phyloP scores from a whole-genome alignment of 2,329 filamentous ascomycete genomes.

The Blastomyces emzantsi region DNA sequence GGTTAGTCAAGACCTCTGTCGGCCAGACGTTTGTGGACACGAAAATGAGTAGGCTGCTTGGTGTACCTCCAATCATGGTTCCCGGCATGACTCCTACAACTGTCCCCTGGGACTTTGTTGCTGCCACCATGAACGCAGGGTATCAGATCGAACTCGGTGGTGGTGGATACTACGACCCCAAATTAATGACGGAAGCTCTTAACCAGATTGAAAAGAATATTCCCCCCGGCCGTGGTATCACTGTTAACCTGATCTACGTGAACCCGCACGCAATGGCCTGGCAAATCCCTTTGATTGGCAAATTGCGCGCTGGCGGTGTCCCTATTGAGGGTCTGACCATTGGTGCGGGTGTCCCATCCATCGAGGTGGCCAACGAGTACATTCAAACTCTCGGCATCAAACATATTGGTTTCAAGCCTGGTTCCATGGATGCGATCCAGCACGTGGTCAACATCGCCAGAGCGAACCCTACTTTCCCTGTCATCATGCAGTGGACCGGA shows the following conservation, averaged over 20 bases:
- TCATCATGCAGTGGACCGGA: slow-evolving; percentile 90
- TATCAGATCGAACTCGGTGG: slow-evolving; percentile 87
- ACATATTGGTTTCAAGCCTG: slow-evolving; percentile 91
- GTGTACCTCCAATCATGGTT: slow-evolving; percentile 78
- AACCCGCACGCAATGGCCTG: slow-evolving; percentile 82
- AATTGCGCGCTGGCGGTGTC: slow-evolving; percentile 72
- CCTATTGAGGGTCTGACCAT: slow-evolving; percentile 90
- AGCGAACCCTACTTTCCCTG: slow-evolving; percentile 88
- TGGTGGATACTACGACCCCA: slow-evolving; percentile 79
- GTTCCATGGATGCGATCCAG: slow-evolving; percentile 80
- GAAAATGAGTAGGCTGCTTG: slow-evolving; percentile 83
- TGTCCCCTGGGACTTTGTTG: slow-evolving; percentile 83
- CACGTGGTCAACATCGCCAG: slow-evolving; percentile 86
- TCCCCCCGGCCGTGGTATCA: slow-evolving; percentile 77
- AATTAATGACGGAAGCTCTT: slow-evolving; percentile 73
- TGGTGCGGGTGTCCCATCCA: slow-evolving; percentile 85
- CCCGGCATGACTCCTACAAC: slow-evolving; percentile 91
- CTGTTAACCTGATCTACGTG: slow-evolving; percentile 84
- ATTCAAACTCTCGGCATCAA: slow-evolving; percentile 87
- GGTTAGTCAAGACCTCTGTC: slow-evolving; percentile 76
- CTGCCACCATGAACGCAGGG: slow-evolving; percentile 88
- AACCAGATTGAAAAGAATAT: slow-evolving; percentile 77
- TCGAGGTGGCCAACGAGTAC: slow-evolving; percentile 88
- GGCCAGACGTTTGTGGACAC: slow-evolving; percentile 92
- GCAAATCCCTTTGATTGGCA: slow-evolving; percentile 79